Evolutionary conservation across 106 monocot genomes (phyloP).

Genomic region (Cymbidium sinense): DNA sequence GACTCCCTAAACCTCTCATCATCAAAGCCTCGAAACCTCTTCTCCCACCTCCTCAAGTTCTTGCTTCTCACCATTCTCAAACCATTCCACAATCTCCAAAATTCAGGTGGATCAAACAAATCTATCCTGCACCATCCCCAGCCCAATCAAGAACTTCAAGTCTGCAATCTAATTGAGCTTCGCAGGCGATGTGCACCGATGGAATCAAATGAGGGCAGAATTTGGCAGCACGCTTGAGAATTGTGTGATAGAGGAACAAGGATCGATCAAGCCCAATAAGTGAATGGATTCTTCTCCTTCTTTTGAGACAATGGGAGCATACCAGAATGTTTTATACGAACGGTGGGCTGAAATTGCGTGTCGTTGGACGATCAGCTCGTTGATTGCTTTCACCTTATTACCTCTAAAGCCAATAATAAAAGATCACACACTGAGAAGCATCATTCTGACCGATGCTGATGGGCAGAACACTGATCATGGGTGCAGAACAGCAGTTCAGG

Average conservation of each 20-base stretch:
- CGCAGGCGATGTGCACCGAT: conserved; percentile 84
- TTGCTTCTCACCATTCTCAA: conserved; percentile 54
- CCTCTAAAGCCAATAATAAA: conserved; percentile 58
- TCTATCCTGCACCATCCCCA: conserved; percentile 74
- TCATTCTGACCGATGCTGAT: conserved; percentile 69
- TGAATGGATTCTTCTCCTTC: not conserved
- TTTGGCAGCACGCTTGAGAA: conserved; percentile 82
- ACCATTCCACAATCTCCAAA: conserved; percentile 52
- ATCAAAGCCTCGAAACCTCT: conserved; percentile 48
- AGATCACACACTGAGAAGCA: conserved; percentile 62
- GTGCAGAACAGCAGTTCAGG: conserved; percentile 63
- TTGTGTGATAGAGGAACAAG: conserved; percentile 72
- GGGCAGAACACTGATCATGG: conserved; percentile 66
- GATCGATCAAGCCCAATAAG: conserved; percentile 19
- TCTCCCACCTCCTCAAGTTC: conserved; percentile 60
- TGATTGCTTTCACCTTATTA: conserved; percentile 83
- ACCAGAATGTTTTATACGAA: conserved; percentile 85
- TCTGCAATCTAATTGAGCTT: conserved; percentile 64
- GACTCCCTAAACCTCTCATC: conserved; percentile 41
- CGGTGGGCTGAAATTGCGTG: conserved; percentile 74
- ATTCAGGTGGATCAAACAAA: conserved; percentile 20
- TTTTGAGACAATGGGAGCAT: conserved; percentile 60
- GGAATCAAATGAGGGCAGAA: conserved; percentile 84
- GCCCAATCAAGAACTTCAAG: conserved; percentile 69
- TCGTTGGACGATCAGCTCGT: conserved; percentile 88